Evolutionary conservation across 768 basidiomycete genomes (phyloP), one percentile per base, ranked within the genome.

Genomic region (Naematelia encephala): DNA sequence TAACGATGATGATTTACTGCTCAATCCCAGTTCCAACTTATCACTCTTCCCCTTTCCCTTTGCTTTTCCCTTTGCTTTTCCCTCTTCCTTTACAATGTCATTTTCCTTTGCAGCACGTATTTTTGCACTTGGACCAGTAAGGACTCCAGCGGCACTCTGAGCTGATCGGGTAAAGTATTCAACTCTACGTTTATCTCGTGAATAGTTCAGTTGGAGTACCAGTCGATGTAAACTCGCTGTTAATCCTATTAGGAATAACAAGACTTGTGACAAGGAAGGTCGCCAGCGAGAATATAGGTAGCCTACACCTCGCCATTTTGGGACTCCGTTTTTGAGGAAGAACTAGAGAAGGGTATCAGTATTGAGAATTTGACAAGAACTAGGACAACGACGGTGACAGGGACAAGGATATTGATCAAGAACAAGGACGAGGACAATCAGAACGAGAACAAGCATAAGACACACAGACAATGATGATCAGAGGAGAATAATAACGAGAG

Each of bases 311-410:
- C 93, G 83, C 94, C 94, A 99, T 74, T 83, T 89, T 0, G 94
- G 94, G 2, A 99, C 91, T 21, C 94, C 94, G 62, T 97, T 97
- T 79, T 94, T 92, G 82, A 89, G 89, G 83, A 98, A 99, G 78
- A 79, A 79, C 76, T 78, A 45, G 3, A 11, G 39, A 43, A 43
- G 11, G 39, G 19, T 12, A 11, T n/a, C n/a, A n/a, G 39, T 12
- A 43, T 43, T 11, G 19, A 43, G 12, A 22, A 49, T 11, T 22
- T 13, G 22, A 23, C 11, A 49, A 49, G 47, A 49, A 11, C 47
- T 49, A 12, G 47, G 39, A n/a, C 11, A 49, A 23, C 13, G 13
- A 49, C 12, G 22, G 12, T 11, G 12, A 49, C 39, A 43, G 39
- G 19, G 39, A 11, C 11, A n/a, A 43, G 19, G 39, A 43, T 43